A percentile compares a stretch with the other conserved stretches of the same genome.
These are phyloP conservation scores for Magnaporthiopsis poae DNA, from an alignment of 2,329 filamentous ascomycete species.

Conservation along the genomic window DNA sequence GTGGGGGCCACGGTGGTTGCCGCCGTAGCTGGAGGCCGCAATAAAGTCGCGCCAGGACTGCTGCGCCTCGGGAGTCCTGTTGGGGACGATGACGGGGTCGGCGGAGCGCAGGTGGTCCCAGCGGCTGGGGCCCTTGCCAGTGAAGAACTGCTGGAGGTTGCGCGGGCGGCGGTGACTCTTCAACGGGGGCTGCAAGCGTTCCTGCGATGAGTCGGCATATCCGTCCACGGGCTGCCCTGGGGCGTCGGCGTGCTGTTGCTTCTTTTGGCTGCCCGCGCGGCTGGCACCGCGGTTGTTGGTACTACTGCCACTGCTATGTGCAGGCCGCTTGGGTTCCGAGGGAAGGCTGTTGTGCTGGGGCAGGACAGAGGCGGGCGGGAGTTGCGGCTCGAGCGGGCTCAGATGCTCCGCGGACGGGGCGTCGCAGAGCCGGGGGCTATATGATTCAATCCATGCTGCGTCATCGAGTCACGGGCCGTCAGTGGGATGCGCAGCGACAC, in stretches of 20 bases:
- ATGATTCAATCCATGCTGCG: slow-evolving; percentile 9
- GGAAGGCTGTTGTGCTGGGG: slow-evolving; percentile 17
- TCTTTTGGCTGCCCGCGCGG: not conserved
- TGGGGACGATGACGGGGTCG: slow-evolving; percentile 49
- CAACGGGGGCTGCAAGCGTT: slow-evolving; percentile 2
- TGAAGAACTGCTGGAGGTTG: slow-evolving; percentile 35
- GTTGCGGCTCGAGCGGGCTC: slow-evolving; percentile 8
- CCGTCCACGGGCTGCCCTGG: slow-evolving; percentile 25
- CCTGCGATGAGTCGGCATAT: slow-evolving; percentile 24
- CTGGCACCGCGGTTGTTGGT: slow-evolving; percentile 1
- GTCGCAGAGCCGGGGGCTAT: slow-evolving; percentile 1
- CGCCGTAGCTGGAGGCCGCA: slow-evolving; percentile 39
- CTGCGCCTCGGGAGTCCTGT: slow-evolving; percentile 26
- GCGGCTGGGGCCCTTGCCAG: slow-evolving; percentile 34
- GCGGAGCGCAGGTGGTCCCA: slow-evolving; percentile 52
- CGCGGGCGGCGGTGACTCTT: slow-evolving; percentile 1
- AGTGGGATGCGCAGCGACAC: not conserved
- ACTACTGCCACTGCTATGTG: slow-evolving; percentile 2
- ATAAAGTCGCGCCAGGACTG: slow-evolving; percentile 45
- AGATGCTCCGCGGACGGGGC: slow-evolving; percentile 4
- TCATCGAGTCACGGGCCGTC: not conserved
- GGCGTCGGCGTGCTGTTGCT: not conserved
- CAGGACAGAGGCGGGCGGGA: slow-evolving; percentile 12
- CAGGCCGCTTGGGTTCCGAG: slow-evolving; percentile 10
- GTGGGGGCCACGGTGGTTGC: slow-evolving; percentile 27